These are phyloP conservation scores for Pholiota molesta DNA, from an alignment of 768 basidiomycete genomes.

Conservation along the genomic window DNA sequence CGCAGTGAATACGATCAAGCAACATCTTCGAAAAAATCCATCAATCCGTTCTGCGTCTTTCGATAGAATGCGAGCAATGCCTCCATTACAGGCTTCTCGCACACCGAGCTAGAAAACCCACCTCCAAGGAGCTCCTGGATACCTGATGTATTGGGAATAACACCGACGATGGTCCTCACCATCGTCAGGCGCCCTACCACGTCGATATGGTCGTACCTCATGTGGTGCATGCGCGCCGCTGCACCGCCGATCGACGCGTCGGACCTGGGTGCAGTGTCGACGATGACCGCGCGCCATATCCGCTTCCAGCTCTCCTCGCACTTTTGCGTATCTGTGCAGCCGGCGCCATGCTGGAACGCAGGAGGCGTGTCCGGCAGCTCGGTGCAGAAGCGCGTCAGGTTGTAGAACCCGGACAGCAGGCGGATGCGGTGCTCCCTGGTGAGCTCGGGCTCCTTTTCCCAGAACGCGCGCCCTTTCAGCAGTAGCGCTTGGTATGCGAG, in stretches of 20 bases:
- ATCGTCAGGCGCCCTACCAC: slow-evolving; percentile 48
- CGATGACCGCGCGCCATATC: slow-evolving; percentile 44
- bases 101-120: slow-evolving; percentile 4
- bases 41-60: slow-evolving; percentile 10
- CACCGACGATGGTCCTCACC: slow-evolving; percentile 49
- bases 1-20: background rate
- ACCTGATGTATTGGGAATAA: slow-evolving; percentile 36
- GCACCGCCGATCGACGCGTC: background rate
- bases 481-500: slow-evolving; percentile 56
- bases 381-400: slow-evolving; percentile 47
- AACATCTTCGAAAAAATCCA: slow-evolving; percentile 19
- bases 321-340: slow-evolving; percentile 42
- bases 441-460: slow-evolving; percentile 50
- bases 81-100: slow-evolving; percentile 7
- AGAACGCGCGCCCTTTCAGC: slow-evolving; percentile 49
- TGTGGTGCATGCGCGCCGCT: background rate
- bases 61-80: slow-evolving; percentile 8
- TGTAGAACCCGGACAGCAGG: slow-evolving; percentile 55
- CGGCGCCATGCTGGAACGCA: slow-evolving; percentile 40
- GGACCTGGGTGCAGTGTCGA: slow-evolving; percentile 1
- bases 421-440: slow-evolving; percentile 52
- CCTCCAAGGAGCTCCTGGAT: background rate
- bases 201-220: slow-evolving; percentile 29
- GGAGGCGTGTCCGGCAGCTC: slow-evolving; percentile 46
- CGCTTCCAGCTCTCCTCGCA: slow-evolving; percentile 49